Conservation (phyloP, 106 monocot genomes). For the Dioscorea dumetorum region DNA sequence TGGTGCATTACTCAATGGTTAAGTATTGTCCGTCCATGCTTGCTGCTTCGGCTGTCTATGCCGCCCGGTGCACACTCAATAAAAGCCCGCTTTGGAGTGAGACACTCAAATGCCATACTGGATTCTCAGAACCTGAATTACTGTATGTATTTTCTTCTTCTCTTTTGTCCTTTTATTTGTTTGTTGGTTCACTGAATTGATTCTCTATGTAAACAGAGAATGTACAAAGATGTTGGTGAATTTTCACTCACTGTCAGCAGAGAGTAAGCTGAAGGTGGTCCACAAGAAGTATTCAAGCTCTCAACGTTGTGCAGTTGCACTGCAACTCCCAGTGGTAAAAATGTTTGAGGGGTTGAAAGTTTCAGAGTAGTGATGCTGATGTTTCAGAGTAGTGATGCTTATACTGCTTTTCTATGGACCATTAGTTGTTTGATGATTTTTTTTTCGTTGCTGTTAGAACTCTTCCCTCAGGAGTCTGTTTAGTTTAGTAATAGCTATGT, state of each 20-base stretch:
- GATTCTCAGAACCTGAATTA: slow-evolving; percentile 40
- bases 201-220: not conserved
- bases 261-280: slow-evolving; percentile 42
- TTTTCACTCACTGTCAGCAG: slow-evolving; percentile 24
- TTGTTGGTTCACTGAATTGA: not conserved
- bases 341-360: slow-evolving; percentile 16
- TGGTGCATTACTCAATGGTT: slow-evolving; percentile 13
- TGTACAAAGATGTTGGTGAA: slow-evolving; percentile 23
- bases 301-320: slow-evolving; percentile 32
- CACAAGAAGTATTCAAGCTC: slow-evolving; percentile 46
- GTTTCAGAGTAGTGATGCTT: not conserved
- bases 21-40: slow-evolving; percentile 42
- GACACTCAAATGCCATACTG: slow-evolving; percentile 44
- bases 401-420: too few species aligned
- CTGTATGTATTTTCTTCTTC: slow-evolving; percentile 22
- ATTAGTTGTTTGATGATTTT: not conserved
- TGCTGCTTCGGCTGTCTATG: slow-evolving; percentile 63
- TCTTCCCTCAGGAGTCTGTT: not conserved
- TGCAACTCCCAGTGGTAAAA: slow-evolving; percentile 28
- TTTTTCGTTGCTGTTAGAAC: not conserved
- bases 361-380: not conserved
- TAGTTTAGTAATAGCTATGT: too few species aligned
- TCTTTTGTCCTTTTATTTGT: not conserved
- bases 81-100: slow-evolving; percentile 53
- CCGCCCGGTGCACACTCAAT: slow-evolving; percentile 46